Conservation (phyloP, 2,329 filamentous ascomycete genomes). For the Ampelomyces quisqualis region DNA sequence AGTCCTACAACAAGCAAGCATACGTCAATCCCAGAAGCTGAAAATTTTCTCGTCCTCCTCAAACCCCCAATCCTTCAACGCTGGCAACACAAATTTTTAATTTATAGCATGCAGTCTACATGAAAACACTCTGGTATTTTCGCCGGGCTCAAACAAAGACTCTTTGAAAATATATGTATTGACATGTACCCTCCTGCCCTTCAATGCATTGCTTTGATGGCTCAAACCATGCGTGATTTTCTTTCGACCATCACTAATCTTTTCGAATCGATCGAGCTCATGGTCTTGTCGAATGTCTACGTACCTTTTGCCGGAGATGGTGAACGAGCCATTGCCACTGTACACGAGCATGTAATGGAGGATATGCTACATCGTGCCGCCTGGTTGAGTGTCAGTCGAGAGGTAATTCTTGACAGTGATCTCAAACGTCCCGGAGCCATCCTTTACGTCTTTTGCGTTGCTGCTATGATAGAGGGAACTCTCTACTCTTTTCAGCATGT, state of each 20-base stretch:
- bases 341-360: slow-evolving; percentile 56
- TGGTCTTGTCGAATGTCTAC: slow-evolving; percentile 50
- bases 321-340: slow-evolving; percentile 50
- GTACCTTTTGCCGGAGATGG: slow-evolving; percentile 46
- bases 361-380: slow-evolving; percentile 57
- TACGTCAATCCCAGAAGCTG: slow-evolving; percentile 38
- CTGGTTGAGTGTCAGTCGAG: slow-evolving; percentile 50
- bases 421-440: slow-evolving; percentile 22
- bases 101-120: slow-evolving; percentile 56
- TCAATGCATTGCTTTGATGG: slow-evolving; percentile 49
- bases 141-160: slow-evolving; percentile 46
- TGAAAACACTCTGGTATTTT: slow-evolving; percentile 49
- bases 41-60: slow-evolving; percentile 50
- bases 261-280: slow-evolving; percentile 47
- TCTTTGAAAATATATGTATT: slow-evolving; percentile 46
- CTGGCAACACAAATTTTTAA: slow-evolving; percentile 54
- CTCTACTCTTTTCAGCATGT: slow-evolving; percentile 52
- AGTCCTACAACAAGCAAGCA: background rate
- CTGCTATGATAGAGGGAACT: slow-evolving; percentile 53
- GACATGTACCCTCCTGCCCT: slow-evolving; percentile 50
- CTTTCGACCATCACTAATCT: slow-evolving; percentile 44
- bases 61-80: slow-evolving; percentile 50
- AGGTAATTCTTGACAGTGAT: slow-evolving; percentile 54
- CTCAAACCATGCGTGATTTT: slow-evolving; percentile 53
- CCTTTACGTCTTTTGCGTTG: slow-evolving; percentile 17